Evolutionary conservation across 306 rosid genomes (phyloP), one percentile per base, ranked within the genome.

Genomic region (Glycine tomentella): DNA sequence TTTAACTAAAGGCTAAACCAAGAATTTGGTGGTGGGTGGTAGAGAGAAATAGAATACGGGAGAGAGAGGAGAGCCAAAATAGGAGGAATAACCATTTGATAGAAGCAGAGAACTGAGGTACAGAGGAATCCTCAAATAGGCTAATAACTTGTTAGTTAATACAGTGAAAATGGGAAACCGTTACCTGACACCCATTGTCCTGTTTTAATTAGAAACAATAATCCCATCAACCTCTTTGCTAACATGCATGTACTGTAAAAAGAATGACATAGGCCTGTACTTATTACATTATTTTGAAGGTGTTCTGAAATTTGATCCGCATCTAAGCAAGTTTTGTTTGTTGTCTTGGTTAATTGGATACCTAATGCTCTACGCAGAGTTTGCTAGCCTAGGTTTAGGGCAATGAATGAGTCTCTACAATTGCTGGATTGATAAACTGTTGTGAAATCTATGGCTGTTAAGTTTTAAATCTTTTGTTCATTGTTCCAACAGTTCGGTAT

Each of bases 401-500:
- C 68, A 65, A 68, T 15, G 59, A 84, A 12, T 15, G 59, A 84
- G 13, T 16, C 45, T 69, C 50, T 63, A 33, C 69, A 55, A 62
- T 8, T 20, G 42, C 16, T 14, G 36, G 71, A 13, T 63, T 51
- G 45, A 59, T 63, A 36, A 56, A 15, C 25, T 34, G 5, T 11
- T 82, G 64, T 69, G 51, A 59, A 81, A 68, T 45, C 25, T 53
- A 66, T 63, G 64, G 12, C 50, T 68, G 70, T 64, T 8, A 42
- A 15, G 12, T 46, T 14, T 72, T 61, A 17, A 42, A 66, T 77
- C 25, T 36, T 53, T 17, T 76, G 38, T 78, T 75, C 45, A 6
- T 74, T 79, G 51, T 78, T 55, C 42, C 64, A 31, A 85, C 97
- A 93, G 97, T 87, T 85, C 90, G 74, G 61, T 84, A 91, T 55